phyloP scores from a whole-genome alignment of 768 basidiomycete species.

The Trametes maxima region DNA sequence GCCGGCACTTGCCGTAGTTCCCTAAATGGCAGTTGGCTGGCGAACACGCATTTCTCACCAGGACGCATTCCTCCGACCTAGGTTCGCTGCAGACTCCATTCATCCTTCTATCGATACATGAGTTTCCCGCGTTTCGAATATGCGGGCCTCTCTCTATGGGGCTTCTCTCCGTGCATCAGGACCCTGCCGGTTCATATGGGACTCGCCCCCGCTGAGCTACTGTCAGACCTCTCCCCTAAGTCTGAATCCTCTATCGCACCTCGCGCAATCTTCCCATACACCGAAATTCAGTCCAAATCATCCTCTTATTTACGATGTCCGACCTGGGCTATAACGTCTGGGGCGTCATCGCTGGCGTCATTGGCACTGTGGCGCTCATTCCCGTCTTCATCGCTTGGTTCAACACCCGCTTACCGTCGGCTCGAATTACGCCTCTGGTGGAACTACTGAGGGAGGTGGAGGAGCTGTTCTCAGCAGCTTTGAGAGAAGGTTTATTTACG shows the following conservation, averaged over 20 bases:
- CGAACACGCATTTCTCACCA: too few species aligned
- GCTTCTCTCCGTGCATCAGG: too few species aligned
- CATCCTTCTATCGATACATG: too few species aligned
- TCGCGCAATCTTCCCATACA: background rate
- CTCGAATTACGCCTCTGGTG: background rate
- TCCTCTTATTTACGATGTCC: background rate
- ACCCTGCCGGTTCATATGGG: too few species aligned
- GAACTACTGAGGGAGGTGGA: background rate
- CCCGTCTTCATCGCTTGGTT: constrained; percentile 1
- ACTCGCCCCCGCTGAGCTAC: too few species aligned
- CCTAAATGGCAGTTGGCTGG: too few species aligned
- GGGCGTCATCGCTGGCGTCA: constrained; percentile 6
- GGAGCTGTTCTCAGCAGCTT: too few species aligned
- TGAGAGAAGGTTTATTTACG: too few species aligned
- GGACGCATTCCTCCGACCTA: too few species aligned
- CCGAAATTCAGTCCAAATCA: background rate
- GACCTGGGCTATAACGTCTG: constrained; percentile 9
- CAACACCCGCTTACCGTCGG: background rate
- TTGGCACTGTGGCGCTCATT: background rate
- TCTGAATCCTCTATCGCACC: background rate
- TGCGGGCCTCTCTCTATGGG: too few species aligned
- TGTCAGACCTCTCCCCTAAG: too few species aligned
- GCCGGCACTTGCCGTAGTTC: background rate
- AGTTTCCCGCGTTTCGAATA: too few species aligned
- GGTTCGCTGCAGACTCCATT: background rate